Evolutionary conservation across 805 yeast species (phyloP).

Genomic region (Zygosaccharomyces siamensis): DNA sequence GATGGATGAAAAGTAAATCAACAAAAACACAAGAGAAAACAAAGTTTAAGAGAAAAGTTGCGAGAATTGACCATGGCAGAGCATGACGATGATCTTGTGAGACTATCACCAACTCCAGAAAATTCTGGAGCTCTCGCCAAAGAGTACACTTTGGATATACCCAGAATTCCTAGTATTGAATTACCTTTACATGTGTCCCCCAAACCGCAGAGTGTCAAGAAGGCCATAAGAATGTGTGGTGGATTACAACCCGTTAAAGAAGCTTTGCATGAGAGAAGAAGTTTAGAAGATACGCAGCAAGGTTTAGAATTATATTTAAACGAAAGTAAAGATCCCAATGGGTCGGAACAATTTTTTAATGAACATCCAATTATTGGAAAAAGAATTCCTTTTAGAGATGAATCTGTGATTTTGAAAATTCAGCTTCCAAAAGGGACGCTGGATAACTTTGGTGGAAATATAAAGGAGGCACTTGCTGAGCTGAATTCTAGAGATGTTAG

Average conservation of each 20-base stretch:
- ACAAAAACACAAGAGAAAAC: background rate
- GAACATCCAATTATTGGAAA: constrained; percentile 63
- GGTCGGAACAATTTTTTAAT: constrained; percentile 33
- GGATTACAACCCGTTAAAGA: constrained; percentile 42
- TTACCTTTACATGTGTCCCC: constrained; percentile 62
- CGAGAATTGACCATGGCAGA: background rate
- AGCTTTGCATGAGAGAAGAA: constrained; percentile 31
- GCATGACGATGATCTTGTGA: constrained; percentile 3
- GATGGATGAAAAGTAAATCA: too few relatives aligned
- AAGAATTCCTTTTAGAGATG: constrained; percentile 41
- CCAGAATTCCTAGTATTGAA: constrained; percentile 71
- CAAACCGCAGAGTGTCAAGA: constrained; percentile 43
- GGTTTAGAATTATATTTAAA: constrained; percentile 33
- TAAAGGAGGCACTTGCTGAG: constrained; percentile 41
- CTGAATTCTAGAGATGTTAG: constrained; percentile 36
- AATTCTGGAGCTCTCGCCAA: constrained; percentile 37
- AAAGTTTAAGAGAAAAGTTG: background rate
- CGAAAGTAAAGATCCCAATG: constrained; percentile 39
- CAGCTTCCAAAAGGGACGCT: constrained; percentile 54
- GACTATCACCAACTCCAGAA: constrained; percentile 14
- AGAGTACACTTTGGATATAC: constrained; percentile 62
- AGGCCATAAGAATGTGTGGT: constrained; percentile 67
- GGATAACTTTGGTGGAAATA: constrained; percentile 38
- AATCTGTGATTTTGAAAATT: constrained; percentile 55
- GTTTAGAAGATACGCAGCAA: constrained; percentile 21